A percentile compares a stretch with the other conserved stretches of the same genome.
phyloP scores from a whole-genome alignment of 345 rosid genomes.

The Diplotaxis tenuifolia region DNA sequence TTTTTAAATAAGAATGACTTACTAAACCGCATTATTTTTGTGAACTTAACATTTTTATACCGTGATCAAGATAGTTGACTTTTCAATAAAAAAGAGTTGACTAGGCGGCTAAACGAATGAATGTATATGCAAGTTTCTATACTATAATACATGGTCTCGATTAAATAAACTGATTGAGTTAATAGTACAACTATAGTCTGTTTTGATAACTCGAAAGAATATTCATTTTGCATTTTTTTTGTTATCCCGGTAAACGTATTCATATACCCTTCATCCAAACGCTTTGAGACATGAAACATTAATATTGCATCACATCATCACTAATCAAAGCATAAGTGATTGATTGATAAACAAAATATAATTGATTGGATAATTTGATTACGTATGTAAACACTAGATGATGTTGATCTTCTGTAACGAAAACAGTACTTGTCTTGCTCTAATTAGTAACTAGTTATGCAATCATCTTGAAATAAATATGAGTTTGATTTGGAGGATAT shows the following conservation, averaged over 20 bases:
- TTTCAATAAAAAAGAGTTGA: background rate
- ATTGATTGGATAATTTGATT: background rate
- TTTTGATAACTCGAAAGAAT: background rate
- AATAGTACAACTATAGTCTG: background rate
- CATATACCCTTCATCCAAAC: background rate
- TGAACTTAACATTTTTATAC: too few species aligned
- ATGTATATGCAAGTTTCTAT: background rate
- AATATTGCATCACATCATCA: background rate
- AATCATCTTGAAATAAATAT: slow-evolving; percentile 2
- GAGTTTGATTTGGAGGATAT: background rate
- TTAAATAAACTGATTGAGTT: background rate
- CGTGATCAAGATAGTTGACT: background rate
- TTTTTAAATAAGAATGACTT: background rate
- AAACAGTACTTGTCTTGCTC: background rate
- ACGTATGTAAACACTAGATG: slow-evolving; percentile 4
- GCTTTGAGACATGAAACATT: background rate
- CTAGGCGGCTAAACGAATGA: background rate
- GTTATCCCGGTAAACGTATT: background rate
- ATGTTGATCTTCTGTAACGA: slow-evolving; percentile 4
- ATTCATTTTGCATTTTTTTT: background rate
- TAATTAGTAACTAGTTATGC: slow-evolving; percentile 17
- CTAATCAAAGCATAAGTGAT: slow-evolving; percentile 6
- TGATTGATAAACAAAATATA: background rate
- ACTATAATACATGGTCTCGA: background rate
- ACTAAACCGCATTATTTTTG: background rate